A percentile compares a stretch with the other conserved stretches of the same genome.
These are phyloP conservation scores for Heritiera fomes DNA, from an alignment of 345 rosid genomes.

Conservation along the genomic window DNA sequence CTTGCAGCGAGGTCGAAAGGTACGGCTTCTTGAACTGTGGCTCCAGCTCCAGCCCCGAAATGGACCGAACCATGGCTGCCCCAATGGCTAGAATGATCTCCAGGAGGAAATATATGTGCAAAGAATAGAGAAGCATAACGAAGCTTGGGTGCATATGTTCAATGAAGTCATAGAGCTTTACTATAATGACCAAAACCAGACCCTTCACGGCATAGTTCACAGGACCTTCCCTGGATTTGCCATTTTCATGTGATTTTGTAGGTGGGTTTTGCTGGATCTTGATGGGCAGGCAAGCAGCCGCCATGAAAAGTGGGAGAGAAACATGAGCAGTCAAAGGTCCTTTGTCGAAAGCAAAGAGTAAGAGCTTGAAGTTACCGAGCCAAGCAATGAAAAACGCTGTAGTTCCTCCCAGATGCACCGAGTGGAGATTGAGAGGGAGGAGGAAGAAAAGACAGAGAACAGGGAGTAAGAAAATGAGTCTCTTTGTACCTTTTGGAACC, in stretches of 20 bases:
- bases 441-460: conserved; percentile 36
- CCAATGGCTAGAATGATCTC: conserved; percentile 43
- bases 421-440: conserved; percentile 40
- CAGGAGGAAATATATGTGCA: conserved; percentile 43
- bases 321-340: conserved; percentile 44
- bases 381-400: conserved; percentile 50
- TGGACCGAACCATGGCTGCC: conserved; percentile 41
- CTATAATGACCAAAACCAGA: conserved; percentile 31
- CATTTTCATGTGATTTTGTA: conserved; percentile 1
- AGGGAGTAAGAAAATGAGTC: conserved; percentile 40
- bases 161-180: conserved; percentile 28
- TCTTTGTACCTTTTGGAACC: conserved; percentile 37
- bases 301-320: conserved; percentile 45
- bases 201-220: conserved; percentile 38
- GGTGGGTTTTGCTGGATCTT: conserved; percentile 37
- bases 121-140: conserved; percentile 34
- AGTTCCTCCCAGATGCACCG: conserved; percentile 34
- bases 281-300: conserved; percentile 59
- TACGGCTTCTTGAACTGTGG: conserved; percentile 59
- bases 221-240: conserved; percentile 26
- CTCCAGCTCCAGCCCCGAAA: conserved; percentile 40
- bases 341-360: conserved; percentile 47
- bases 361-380: conserved; percentile 63
- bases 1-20: conserved; percentile 67
- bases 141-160: conserved; percentile 38